Conservation (phyloP, 1,284 basidiomycete genomes). For the Apiotrichum siamense region DNA sequence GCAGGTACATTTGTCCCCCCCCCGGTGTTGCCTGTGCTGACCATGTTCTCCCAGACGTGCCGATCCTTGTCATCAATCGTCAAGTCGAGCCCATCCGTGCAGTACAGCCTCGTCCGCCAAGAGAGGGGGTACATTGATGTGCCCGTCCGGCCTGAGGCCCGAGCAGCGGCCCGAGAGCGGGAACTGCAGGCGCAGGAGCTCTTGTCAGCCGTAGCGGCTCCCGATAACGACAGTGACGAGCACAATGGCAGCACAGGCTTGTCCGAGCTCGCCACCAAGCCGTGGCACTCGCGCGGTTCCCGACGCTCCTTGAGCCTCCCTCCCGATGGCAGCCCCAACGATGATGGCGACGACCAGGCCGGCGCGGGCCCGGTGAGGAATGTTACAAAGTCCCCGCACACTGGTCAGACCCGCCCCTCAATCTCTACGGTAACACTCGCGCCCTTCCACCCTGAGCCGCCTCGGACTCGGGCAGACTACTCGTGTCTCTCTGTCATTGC, state of each 20-base stretch:
- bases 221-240: too few species aligned
- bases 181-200: too few species aligned
- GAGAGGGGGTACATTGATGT: slow-evolving; percentile 29
- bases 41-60: background rate
- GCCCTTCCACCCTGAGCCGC: slow-evolving; percentile 16
- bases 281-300: too few species aligned
- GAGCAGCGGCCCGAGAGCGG: background rate
- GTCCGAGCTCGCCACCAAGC: too few species aligned
- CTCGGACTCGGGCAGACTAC: slow-evolving; percentile 6
- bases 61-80: background rate
- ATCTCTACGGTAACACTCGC: slow-evolving; percentile 18
- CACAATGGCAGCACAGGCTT: too few species aligned
- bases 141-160: slow-evolving; percentile 6
- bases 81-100: slow-evolving; percentile 17
- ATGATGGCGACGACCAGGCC: too few species aligned
- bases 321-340: too few species aligned
- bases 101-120: slow-evolving; percentile 25
- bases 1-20: slow-evolving; percentile 18
- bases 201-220: too few species aligned
- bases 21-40: background rate
- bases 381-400: slow-evolving; percentile 20
- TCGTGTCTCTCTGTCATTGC: slow-evolving; percentile 20
- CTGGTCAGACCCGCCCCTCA: slow-evolving; percentile 9
- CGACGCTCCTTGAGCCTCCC: too few species aligned
- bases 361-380: background rate